Percentiles rank a stretch among this genome's conserved stretches.
Conservation (phyloP, 345 rosid species). For the Lepidium sativum region DNA sequence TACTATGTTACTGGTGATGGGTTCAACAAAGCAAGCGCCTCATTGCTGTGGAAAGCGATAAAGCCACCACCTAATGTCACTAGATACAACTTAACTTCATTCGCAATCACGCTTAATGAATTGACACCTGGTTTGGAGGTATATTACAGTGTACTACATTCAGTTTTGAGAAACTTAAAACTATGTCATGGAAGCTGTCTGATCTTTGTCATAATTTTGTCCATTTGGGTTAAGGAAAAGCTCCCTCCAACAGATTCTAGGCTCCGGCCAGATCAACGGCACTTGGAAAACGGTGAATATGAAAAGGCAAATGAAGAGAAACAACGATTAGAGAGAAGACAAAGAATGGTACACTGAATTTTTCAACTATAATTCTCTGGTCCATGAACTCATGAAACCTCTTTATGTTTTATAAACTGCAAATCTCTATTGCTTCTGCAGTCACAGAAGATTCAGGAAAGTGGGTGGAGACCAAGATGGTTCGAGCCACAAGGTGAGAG, state of each 20-base stretch:
- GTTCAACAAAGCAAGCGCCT: slow-evolving; percentile 38
- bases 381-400: neutral
- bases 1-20: slow-evolving; percentile 46
- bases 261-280: slow-evolving; percentile 94
- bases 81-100: slow-evolving; percentile 91
- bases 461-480: slow-evolving; percentile 94
- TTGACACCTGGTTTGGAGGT: slow-evolving; percentile 87
- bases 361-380: neutral
- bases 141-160: slow-evolving; percentile 6
- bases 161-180: neutral
- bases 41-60: slow-evolving; percentile 71
- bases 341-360: slow-evolving; percentile 63
- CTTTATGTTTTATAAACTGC: neutral
- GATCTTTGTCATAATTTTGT: neutral
- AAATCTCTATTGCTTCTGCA: slow-evolving; percentile 19
- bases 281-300: slow-evolving; percentile 95
- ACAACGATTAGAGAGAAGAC: slow-evolving; percentile 84
- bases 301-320: slow-evolving; percentile 91
- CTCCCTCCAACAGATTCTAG: slow-evolving; percentile 97
- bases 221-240: slow-evolving; percentile 51
- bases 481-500: slow-evolving; percentile 49
- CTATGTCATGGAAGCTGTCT: neutral
- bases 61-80: slow-evolving; percentile 74
- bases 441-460: slow-evolving; percentile 84
- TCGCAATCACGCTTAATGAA: slow-evolving; percentile 84